Conservation (phyloP, 805 yeast genomes). For the Yarrowia alimentaria region DNA sequence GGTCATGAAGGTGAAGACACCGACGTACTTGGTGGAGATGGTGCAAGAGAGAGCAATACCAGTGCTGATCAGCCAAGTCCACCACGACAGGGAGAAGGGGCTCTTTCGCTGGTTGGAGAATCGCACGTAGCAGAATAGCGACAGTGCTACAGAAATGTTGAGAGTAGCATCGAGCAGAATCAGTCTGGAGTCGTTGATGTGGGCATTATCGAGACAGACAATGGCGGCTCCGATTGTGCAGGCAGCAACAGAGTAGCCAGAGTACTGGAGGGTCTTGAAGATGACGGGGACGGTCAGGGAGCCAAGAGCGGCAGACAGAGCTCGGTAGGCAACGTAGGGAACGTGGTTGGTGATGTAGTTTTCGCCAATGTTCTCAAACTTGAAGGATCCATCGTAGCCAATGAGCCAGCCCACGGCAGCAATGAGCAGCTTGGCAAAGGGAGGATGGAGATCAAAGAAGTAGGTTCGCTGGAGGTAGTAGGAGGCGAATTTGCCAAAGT, state of each 20-base stretch:
- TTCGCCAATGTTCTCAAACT: slow-evolving; percentile 87
- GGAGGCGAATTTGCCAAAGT: slow-evolving; percentile 50
- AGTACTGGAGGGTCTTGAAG: slow-evolving; percentile 80
- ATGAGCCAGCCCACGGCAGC: slow-evolving; percentile 86
- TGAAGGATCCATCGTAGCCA: slow-evolving; percentile 90
- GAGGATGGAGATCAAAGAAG: slow-evolving; percentile 97
- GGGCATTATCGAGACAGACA: slow-evolving; percentile 86
- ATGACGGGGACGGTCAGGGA: slow-evolving; percentile 77
- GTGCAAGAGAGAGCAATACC: slow-evolving; percentile 88
- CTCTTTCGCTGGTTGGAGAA: slow-evolving; percentile 66
- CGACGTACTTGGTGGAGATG: slow-evolving; percentile 94
- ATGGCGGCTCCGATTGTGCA: slow-evolving; percentile 72
- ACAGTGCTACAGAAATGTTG: slow-evolving; percentile 74
- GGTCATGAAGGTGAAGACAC: slow-evolving; percentile 84
- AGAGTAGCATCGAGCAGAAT: slow-evolving; percentile 90
- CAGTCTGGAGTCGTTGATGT: slow-evolving; percentile 83
- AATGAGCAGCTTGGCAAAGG: slow-evolving; percentile 89
- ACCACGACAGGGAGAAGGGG: slow-evolving; percentile 76
- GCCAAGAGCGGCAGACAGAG: slow-evolving; percentile 78
- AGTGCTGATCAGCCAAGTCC: slow-evolving; percentile 79
- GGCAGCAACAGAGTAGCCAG: slow-evolving; percentile 74
- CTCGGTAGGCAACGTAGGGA: slow-evolving; percentile 81
- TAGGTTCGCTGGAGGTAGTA: slow-evolving; percentile 81
- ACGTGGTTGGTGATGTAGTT: slow-evolving; percentile 73
- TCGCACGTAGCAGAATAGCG: slow-evolving; percentile 73